Evolutionary conservation across 1,284 basidiomycete species (phyloP), one percentile per base, ranked within the genome.

Genomic region (Vanrija sp.): DNA sequence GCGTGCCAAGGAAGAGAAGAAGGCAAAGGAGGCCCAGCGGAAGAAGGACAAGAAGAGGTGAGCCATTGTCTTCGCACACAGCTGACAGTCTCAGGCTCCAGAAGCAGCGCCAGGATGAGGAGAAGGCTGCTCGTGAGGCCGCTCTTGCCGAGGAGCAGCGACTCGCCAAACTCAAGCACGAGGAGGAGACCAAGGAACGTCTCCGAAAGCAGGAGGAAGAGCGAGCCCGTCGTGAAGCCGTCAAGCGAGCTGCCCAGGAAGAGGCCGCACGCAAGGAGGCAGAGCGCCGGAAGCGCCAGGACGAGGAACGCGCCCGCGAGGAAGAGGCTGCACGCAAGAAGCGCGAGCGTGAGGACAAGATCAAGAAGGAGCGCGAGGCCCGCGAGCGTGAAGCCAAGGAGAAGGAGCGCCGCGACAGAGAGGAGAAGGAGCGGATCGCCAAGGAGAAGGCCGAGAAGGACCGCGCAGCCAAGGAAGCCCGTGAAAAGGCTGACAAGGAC

Each of bases 1-100:
- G 49, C 85, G 85, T 67, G 89, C 92, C 67, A 83, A 85, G 64
- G 93, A 97, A 79, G 89, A 87, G 58, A 95, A 96, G 83, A 94
- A 94, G 78, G 87, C 89, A 74, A 90, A 85, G 63, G 91, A 96
- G 78, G 93, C 93, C 76, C 91, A 97, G 83, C 94, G 92, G 82
- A 98, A 98, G 85, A 98, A 98, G 82, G 65, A 66, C 60, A 76
- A 76, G 69, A 75, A 75, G 66, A 71, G 63, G 75, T 76, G 59
- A 54, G 74, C 63, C 1, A 8, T 26, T 15, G 7, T 15, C 1
- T 15, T 7, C 5, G 10, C 8, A 14, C 21, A 29, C 12, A 14
- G 40, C 62, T 55, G 43, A 57, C 47, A n/a, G 5, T 34, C 5
- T 9, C 66, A 95, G 92, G 78, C 85, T 84, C 73, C 91, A 94